These are phyloP conservation scores for Alternaria sp. DNA, from an alignment of 2,329 filamentous ascomycete species.

Conservation along the genomic window DNA sequence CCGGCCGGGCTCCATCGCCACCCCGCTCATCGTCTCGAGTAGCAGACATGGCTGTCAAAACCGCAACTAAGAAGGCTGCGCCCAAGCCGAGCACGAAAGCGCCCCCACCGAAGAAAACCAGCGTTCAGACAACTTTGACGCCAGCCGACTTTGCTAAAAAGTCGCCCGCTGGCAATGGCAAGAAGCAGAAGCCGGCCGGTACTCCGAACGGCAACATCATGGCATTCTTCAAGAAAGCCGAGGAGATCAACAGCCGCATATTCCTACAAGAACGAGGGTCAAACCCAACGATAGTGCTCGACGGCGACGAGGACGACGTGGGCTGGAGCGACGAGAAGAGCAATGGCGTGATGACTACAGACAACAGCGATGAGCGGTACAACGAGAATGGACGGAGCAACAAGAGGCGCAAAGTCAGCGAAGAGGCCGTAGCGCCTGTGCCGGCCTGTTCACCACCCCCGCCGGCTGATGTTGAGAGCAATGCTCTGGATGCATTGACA, in stretches of 20 bases:
- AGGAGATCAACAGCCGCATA: conserved; percentile 48
- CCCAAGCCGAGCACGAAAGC: conserved; percentile 20
- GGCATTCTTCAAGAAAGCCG: conserved; percentile 62
- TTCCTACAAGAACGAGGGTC: conserved; percentile 44
- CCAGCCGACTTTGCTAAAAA: conserved; percentile 41
- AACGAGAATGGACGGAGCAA: conserved; percentile 52
- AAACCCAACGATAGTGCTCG: conserved; percentile 25
- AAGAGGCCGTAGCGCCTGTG: conserved; percentile 48
- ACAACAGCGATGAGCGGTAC: conserved; percentile 42
- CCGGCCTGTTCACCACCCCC: conserved; percentile 43
- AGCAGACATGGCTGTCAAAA: conserved; percentile 31
- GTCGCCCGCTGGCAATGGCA: conserved; percentile 36
- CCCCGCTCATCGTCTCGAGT: conserved; percentile 36
- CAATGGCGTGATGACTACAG: conserved; percentile 23
- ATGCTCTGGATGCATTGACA: conserved; percentile 5
- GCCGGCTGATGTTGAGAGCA: conserved; percentile 17
- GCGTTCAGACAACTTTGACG: conserved; percentile 45
- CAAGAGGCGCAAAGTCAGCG: conserved; percentile 50
- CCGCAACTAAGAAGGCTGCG: conserved; percentile 27
- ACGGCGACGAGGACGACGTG: conserved; percentile 31
- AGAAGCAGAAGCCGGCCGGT: conserved; percentile 48
- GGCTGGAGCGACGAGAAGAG: conserved; percentile 40
- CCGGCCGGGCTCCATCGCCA: conserved; percentile 61
- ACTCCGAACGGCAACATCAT: conserved; percentile 60
- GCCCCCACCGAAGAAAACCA: conserved; percentile 27